These are phyloP conservation scores for Lumnitzera littorea DNA, from an alignment of 345 rosid species.

Conservation along the genomic window DNA sequence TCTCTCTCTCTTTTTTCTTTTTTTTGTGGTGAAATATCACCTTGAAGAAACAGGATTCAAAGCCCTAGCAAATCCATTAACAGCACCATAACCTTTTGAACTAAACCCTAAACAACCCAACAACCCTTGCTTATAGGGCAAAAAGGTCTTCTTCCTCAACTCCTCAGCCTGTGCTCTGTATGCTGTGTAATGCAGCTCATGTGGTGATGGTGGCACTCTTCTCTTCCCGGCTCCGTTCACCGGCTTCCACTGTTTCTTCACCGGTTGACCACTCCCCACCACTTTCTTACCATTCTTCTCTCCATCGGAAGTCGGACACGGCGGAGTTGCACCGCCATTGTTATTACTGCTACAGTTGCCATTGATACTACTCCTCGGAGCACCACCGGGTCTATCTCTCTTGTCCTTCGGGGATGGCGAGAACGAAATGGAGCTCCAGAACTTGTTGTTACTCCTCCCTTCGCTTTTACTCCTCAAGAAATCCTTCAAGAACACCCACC, in stretches of 20 bases:
- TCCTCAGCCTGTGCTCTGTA: slow-evolving; percentile 94
- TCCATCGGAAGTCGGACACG: too few species aligned
- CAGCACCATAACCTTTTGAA: slow-evolving; percentile 90
- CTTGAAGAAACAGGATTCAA: slow-evolving; percentile 89
- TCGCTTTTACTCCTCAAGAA: slow-evolving; percentile 87
- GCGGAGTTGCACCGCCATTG: too few species aligned
- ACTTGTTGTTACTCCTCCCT: slow-evolving; percentile 78
- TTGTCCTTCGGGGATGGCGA: slow-evolving; percentile 55
- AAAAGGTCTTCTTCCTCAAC: slow-evolving; percentile 88
- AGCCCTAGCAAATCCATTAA: slow-evolving; percentile 83
- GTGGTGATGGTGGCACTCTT: slow-evolving; percentile 71
- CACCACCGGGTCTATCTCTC: background rate
- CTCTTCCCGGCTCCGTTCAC: slow-evolving; percentile 53
- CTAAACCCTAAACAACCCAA: slow-evolving; percentile 96
- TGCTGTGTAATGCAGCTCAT: slow-evolving; percentile 84
- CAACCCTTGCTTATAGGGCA: slow-evolving; percentile 91
- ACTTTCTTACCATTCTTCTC: too few species aligned
- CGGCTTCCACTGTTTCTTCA: slow-evolving; percentile 23
- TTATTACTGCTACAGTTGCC: too few species aligned
- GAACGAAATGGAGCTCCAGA: slow-evolving; percentile 62
- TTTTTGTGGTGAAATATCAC: slow-evolving; percentile 14
- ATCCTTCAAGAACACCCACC: slow-evolving; percentile 90
- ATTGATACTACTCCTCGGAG: too few species aligned
- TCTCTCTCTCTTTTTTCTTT: slow-evolving; percentile 2
- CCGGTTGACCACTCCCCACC: too few species aligned